Conservation (phyloP, 148 eudicot genomes). For the Arctostaphylos glauca region DNA sequence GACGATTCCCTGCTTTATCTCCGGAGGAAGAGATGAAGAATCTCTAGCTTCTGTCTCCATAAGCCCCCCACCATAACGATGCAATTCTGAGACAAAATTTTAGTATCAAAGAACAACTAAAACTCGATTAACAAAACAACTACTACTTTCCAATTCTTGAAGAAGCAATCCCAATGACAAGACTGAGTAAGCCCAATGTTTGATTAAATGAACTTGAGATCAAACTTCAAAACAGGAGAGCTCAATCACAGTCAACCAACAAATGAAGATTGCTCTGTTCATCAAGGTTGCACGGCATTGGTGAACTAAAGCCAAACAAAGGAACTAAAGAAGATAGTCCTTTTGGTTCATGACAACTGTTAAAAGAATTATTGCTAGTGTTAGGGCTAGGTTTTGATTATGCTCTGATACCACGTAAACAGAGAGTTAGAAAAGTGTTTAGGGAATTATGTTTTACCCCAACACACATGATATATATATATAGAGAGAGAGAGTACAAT, state of each 20-base stretch:
- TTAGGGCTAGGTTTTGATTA: too few relatives aligned
- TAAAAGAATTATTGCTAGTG: too few relatives aligned
- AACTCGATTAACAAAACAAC: not conserved
- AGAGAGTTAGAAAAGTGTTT: too few relatives aligned
- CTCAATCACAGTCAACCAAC: not conserved
- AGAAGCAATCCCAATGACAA: not conserved
- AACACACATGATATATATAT: too few relatives aligned
- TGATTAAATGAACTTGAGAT: not conserved
- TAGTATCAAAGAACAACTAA: not conserved
- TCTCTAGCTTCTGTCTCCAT: constrained; percentile 31
- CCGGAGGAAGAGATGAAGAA: constrained; percentile 25
- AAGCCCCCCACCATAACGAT: constrained; percentile 43
- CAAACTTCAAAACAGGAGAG: not conserved
- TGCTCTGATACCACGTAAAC: too few relatives aligned
- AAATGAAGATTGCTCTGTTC: not conserved
- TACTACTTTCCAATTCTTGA: not conserved
- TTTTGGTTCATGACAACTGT: not conserved
- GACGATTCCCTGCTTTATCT: constrained; percentile 32
- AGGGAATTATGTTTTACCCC: too few relatives aligned
- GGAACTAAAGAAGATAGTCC: not conserved
- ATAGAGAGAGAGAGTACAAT: too few relatives aligned
- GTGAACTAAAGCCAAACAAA: not conserved
- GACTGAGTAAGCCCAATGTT: not conserved
- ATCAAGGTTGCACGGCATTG: not conserved
- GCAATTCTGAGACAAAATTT: constrained; percentile 32